Base-by-base conservation (phyloP, 352 stramenopile genomes). In the Phytopythium kandeliae region DNA sequence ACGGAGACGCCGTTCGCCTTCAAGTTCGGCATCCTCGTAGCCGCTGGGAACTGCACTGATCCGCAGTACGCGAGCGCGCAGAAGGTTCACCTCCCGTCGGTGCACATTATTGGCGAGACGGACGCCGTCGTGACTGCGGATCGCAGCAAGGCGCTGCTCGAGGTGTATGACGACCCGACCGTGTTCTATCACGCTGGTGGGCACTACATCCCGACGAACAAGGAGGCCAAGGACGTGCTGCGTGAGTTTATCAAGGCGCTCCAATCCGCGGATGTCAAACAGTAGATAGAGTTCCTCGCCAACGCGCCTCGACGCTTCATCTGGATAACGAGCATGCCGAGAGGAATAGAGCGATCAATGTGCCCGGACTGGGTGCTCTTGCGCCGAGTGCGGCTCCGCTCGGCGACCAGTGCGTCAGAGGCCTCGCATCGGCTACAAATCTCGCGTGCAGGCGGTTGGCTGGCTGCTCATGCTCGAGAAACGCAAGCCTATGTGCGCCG, bases 201-300 rank as follows among this genome's bases (percentile, higher is more conserved):
- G 0, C 85, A 95, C 54, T 95, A 95, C 62, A 89, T 95, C 45
- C 82, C 85, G 8, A 86, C 85, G 9, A 89, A 89, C 60, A 92
- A 94, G 55, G 81, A 88, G 21, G 65, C 75, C 6, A 92, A 92
- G 47, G 78, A 92, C 40, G 65, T 69, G 16, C 72, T 87, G 53
- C 74, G 81, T 55, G 63, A 70, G 35, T 92, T 92, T 36, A 71
- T 90, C 48, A 77, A 87, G 55, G 58, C 72, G 15, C 69, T 79
- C 2, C 66, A 57, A 47, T 47, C 62, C 35, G 51, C 40, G 16
- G 57, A 62, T 10, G 47, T 22, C 13, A 56, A 31, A 13, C 7
- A 40, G 45, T 51, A 41, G 13, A 36, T 8, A 7, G 13, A 12
- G 7, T 4, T 6, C 7, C 4, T 42, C n/a, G 36, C 16, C 37